phyloP scores from a whole-genome alignment of 441 rosid species.

The Cnidoscolus chayamansa region DNA sequence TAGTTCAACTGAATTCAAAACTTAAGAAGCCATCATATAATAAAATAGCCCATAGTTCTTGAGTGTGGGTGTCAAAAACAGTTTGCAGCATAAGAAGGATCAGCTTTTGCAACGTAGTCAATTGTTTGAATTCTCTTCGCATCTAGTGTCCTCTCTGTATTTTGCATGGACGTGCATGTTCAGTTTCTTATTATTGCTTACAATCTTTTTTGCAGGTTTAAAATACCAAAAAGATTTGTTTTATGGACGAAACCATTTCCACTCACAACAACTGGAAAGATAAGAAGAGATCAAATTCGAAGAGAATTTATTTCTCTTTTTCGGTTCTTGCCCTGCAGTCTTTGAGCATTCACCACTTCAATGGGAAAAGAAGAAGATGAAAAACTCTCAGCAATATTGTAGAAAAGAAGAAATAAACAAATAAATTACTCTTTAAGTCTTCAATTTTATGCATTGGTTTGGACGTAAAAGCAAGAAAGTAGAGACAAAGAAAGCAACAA shows the following conservation, averaged over 20 bases:
- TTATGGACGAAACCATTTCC: slow-evolving; percentile 67
- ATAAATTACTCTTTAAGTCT: no score
- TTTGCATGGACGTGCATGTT: not conserved
- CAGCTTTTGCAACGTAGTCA: not conserved
- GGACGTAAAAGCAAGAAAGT: no score
- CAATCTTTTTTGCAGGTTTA: slow-evolving; percentile 49
- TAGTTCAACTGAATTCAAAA: no score
- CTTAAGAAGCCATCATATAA: no score
- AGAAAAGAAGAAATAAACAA: no score
- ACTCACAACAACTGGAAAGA: slow-evolving; percentile 60
- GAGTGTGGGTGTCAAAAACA: not conserved
- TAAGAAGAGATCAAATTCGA: slow-evolving; percentile 59
- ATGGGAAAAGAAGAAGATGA: not conserved
- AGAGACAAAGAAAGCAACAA: no score
- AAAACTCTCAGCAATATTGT: no score
- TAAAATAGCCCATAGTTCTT: no score
- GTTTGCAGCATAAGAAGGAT: not conserved
- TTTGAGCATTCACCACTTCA: slow-evolving; percentile 31
- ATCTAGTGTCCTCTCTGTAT: not conserved
- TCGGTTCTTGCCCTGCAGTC: slow-evolving; percentile 42
- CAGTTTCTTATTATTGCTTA: not conserved
- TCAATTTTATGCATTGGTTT: no score
- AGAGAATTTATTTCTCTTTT: slow-evolving; percentile 42
- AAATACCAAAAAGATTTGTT: slow-evolving; percentile 61
- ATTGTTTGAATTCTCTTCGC: not conserved